Evolutionary conservation across 805 yeast genomes (phyloP).

Genomic region (Ogataea sp.): DNA sequence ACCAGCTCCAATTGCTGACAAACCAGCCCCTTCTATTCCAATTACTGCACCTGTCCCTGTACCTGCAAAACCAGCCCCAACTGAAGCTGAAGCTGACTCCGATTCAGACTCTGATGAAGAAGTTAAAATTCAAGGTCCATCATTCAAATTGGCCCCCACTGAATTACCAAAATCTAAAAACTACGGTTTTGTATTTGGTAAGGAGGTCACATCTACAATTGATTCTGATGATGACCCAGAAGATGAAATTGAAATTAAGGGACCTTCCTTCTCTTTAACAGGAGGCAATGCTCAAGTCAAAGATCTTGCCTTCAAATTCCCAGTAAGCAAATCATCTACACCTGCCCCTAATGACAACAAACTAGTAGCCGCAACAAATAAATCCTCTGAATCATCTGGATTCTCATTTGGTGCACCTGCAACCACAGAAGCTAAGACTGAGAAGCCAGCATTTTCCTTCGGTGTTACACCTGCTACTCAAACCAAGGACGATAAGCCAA

Average conservation of each 20-base stretch:
- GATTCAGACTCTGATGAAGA: conserved; percentile 4
- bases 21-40: neutral
- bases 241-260: conserved; percentile 60
- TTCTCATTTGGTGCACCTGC: conserved; percentile 16
- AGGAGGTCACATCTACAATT: conserved; percentile 18
- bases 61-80: neutral
- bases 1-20: neutral
- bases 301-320: conserved; percentile 23
- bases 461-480: conserved; percentile 11
- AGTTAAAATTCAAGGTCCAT: conserved; percentile 60
- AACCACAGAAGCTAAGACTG: neutral
- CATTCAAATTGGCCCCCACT: conserved; percentile 34
- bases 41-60: neutral
- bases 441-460: conserved; percentile 20
- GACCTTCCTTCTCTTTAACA: conserved; percentile 53
- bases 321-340: conserved; percentile 1
- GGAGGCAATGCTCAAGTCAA: conserved; percentile 28
- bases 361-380: no score
- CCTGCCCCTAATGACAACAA: conserved; percentile 10
- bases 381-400: conserved; percentile 8
- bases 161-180: conserved; percentile 39
- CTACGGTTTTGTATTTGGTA: conserved; percentile 42
- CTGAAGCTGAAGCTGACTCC: neutral
- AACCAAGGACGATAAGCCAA: conserved; percentile 2
- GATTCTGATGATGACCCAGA: conserved; percentile 37